Evolutionary conservation across 495 filamentous ascomycete genomes (phyloP).

Genomic region (Podospora conica): DNA sequence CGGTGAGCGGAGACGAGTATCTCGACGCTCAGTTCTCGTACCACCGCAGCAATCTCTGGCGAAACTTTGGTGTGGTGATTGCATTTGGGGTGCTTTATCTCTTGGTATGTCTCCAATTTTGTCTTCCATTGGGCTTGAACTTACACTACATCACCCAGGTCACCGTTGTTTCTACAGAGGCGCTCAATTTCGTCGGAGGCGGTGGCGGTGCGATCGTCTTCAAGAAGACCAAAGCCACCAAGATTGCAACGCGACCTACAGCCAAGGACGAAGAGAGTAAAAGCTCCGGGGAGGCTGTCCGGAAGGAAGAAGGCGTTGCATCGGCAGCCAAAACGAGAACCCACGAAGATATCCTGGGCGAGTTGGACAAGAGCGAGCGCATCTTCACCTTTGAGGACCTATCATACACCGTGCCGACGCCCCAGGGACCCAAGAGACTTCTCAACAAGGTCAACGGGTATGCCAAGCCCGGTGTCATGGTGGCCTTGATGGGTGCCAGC

Average conservation of each 20-base stretch:
- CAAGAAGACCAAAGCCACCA: constrained; percentile 19
- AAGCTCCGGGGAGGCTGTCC: constrained; percentile 24
- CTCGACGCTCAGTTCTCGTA: constrained; percentile 52
- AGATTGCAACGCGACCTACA: background rate
- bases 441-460: constrained; percentile 69
- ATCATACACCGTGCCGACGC: constrained; percentile 59
- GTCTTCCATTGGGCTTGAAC: background rate
- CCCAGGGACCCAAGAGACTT: constrained; percentile 50
- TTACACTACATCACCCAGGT: constrained; percentile 20
- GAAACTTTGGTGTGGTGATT: constrained; percentile 71
- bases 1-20: constrained; percentile 56
- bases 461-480: constrained; percentile 74
- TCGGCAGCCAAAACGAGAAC: constrained; percentile 27
- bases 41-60: constrained; percentile 62
- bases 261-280: constrained; percentile 26
- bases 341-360: constrained; percentile 12
- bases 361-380: constrained; percentile 14
- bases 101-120: constrained; percentile 18
- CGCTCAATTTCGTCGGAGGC: constrained; percentile 41
- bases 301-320: constrained; percentile 40
- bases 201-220: constrained; percentile 29
- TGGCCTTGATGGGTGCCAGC: constrained; percentile 77
- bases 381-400: constrained; percentile 60
- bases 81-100: constrained; percentile 66
- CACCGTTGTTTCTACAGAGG: constrained; percentile 55